Evolutionary conservation across 163 green algal genomes (phyloP).

Genomic region (Scenedesmus sp.): DNA sequence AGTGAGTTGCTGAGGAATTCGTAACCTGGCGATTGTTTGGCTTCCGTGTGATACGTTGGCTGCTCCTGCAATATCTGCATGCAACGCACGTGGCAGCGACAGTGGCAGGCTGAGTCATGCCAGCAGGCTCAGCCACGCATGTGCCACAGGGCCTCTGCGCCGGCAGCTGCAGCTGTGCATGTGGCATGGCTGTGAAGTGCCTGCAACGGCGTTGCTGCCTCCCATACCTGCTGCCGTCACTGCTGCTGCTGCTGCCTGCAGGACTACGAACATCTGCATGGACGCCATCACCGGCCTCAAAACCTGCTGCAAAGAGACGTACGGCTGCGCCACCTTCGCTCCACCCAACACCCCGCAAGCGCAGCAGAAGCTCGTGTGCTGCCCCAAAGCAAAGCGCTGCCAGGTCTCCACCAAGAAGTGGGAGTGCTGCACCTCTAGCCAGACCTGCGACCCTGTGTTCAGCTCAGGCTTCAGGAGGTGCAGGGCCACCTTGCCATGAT

Average conservation of each 20-base stretch:
- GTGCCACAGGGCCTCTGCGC: no score
- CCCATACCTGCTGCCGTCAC: background rate
- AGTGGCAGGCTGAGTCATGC: no score
- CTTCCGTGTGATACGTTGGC: no score
- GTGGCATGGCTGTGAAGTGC: no score
- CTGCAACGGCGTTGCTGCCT: no score
- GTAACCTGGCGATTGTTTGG: background rate
- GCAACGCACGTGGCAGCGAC: no score
- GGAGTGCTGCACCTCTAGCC: background rate
- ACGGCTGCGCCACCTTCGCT: background rate
- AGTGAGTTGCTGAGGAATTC: background rate
- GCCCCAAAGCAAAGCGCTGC: background rate
- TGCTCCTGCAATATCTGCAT: background rate
- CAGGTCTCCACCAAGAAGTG: background rate
- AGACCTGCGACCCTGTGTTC: no score
- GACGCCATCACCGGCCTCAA: background rate
- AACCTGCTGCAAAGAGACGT: background rate
- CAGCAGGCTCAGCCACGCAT: no score
- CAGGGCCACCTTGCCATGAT: no score
- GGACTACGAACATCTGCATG: background rate
- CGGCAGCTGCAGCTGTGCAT: no score
- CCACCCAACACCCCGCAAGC: background rate
- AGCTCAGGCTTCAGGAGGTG: no score
- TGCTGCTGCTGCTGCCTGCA: background rate
- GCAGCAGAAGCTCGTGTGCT: background rate